These are phyloP conservation scores for Aureoboletus auriporus DNA, from an alignment of 768 basidiomycete species.

Conservation along the genomic window DNA sequence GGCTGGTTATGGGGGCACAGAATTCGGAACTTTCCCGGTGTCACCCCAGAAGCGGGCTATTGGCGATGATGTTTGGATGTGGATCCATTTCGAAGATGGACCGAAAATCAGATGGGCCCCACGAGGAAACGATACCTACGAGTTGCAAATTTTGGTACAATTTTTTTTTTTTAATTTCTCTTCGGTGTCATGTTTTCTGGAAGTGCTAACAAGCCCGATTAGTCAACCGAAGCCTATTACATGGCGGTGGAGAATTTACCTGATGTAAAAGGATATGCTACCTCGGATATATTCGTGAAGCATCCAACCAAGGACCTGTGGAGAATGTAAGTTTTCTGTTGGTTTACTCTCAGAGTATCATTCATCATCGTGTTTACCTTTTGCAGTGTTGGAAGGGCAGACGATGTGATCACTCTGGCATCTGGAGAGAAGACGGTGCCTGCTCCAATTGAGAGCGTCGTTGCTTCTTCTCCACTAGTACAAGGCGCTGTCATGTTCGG, in stretches of 20 bases:
- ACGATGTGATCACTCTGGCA: slow-evolving; percentile 29
- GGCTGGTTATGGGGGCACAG: slow-evolving; percentile 36
- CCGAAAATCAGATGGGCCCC: slow-evolving; percentile 27
- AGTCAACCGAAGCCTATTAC: slow-evolving; percentile 10
- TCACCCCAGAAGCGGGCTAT: slow-evolving; percentile 4
- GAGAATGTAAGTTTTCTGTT: slow-evolving; percentile 24
- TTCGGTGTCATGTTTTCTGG: too few species aligned
- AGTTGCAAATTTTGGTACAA: slow-evolving; percentile 37
- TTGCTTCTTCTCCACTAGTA: slow-evolving; percentile 16
- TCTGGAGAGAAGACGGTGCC: slow-evolving; percentile 23
- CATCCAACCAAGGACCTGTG: slow-evolving; percentile 42
- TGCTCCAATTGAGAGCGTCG: slow-evolving; percentile 24
- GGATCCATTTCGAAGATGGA: slow-evolving; percentile 26
- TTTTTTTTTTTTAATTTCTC: neutral
- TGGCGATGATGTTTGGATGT: slow-evolving; percentile 33
- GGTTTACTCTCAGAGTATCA: too few species aligned
- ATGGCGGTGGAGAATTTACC: slow-evolving; percentile 32
- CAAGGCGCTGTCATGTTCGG: slow-evolving; percentile 32
- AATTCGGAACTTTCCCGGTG: slow-evolving; percentile 15
- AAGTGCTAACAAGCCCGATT: neutral
- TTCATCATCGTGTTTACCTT: neutral
- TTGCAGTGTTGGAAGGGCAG: slow-evolving; percentile 32
- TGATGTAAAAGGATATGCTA: slow-evolving; percentile 39
- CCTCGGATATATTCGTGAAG: slow-evolving; percentile 39
- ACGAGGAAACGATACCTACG: slow-evolving; percentile 33